phyloP scores from a whole-genome alignment of 371 early-diverging fungal genomes.

The Umbelopsis sp. region DNA sequence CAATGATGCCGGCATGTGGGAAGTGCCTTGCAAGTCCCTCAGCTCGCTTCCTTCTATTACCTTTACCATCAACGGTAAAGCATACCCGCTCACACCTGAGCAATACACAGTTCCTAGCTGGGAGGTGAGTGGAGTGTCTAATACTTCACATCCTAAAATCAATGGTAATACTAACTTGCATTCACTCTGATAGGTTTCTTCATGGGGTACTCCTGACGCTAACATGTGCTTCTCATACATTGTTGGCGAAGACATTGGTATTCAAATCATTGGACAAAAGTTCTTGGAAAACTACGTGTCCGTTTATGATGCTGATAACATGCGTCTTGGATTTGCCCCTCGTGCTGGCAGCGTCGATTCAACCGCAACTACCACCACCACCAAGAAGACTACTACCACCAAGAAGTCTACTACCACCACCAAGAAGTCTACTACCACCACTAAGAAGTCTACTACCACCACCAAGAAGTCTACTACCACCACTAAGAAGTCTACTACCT shows the following conservation, averaged over 20 bases:
- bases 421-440: background rate
- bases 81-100: constrained; percentile 22
- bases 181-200: background rate
- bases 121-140: background rate
- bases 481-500: background rate
- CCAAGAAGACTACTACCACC: background rate
- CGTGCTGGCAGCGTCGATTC: background rate
- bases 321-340: constrained; percentile 31
- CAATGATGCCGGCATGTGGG: constrained; percentile 17
- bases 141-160: too few relatives aligned
- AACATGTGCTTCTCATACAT: constrained; percentile 55
- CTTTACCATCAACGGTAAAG: constrained; percentile 17
- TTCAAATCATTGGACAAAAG: constrained; percentile 36
- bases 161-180: too few relatives aligned
- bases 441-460: background rate
- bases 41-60: constrained; percentile 14
- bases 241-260: constrained; percentile 52
- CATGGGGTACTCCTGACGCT: background rate
- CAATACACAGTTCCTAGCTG: constrained; percentile 18
- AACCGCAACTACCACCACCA: background rate
- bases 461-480: background rate
- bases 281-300: constrained; percentile 40
- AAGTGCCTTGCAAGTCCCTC: constrained; percentile 16
- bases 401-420: background rate
- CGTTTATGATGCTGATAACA: constrained; percentile 33